Percentiles rank a stretch among this genome's conserved stretches.
Conservation (phyloP, 1,139 yeast genomes). For the Candida gigantensis region DNA sequence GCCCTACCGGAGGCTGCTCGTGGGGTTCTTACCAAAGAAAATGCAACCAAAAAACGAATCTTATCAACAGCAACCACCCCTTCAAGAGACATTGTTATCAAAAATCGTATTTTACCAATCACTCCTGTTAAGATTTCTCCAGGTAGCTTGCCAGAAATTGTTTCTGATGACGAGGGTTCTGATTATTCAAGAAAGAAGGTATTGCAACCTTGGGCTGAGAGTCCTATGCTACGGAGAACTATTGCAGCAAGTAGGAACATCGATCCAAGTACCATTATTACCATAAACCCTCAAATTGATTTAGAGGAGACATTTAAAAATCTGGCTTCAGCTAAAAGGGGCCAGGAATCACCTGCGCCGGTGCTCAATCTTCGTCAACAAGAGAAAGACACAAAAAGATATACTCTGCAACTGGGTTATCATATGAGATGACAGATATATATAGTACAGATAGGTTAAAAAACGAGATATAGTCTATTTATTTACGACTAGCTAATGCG, state of each 20-base stretch:
- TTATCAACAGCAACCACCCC: slow-evolving; percentile 1
- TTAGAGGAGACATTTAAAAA: slow-evolving; percentile 68
- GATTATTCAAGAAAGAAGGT: slow-evolving; percentile 44
- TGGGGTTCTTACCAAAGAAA: slow-evolving; percentile 18
- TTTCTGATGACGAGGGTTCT: slow-evolving; percentile 62
- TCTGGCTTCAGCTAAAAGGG: slow-evolving; percentile 48
- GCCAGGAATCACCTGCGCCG: slow-evolving; percentile 59
- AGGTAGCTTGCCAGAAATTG: slow-evolving; percentile 45
- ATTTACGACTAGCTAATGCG: slow-evolving; percentile 53
- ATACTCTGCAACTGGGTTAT: slow-evolving; percentile 58
- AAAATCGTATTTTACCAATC: slow-evolving; percentile 9
- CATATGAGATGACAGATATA: too few relatives aligned
- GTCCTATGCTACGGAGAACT: slow-evolving; percentile 57
- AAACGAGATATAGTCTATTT: slow-evolving; percentile 1
- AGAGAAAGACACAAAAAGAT: slow-evolving; percentile 48
- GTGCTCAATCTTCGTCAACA: slow-evolving; percentile 26
- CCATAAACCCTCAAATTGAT: slow-evolving; percentile 69
- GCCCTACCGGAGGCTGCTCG: slow-evolving; percentile 41
- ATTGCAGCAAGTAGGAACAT: slow-evolving; percentile 58
- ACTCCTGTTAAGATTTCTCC: slow-evolving; percentile 17
- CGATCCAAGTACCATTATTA: slow-evolving; percentile 77
- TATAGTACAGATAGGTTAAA: too few relatives aligned
- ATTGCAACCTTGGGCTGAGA: slow-evolving; percentile 71
- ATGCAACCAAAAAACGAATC: slow-evolving; percentile 6
- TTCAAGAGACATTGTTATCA: slow-evolving; percentile 5